Evolutionary conservation across 2,329 filamentous ascomycete genomes (phyloP).

Genomic region (Neonectria coccinea): DNA sequence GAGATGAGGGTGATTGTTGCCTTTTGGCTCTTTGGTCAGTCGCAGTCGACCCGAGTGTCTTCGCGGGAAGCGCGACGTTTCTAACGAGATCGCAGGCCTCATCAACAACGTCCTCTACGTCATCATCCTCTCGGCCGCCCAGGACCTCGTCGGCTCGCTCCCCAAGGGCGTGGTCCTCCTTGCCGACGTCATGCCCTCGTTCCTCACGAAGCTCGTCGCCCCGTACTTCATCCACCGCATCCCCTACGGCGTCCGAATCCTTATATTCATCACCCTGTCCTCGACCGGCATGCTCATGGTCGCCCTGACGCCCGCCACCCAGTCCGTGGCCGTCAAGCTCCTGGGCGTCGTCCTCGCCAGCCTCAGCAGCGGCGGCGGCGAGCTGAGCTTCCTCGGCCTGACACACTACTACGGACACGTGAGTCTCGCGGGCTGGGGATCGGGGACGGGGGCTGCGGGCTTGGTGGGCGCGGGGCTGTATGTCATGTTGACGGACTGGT

Average conservation of each 20-base stretch:
- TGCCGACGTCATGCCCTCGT: slow-evolving; percentile 90
- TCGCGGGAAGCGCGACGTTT: neutral
- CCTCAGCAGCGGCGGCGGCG: slow-evolving; percentile 85
- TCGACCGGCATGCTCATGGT: slow-evolving; percentile 90
- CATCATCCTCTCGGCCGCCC: slow-evolving; percentile 92
- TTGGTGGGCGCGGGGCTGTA: slow-evolving; percentile 90
- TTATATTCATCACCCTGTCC: slow-evolving; percentile 80
- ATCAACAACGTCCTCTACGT: slow-evolving; percentile 99
- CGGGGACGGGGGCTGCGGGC: slow-evolving; percentile 90
- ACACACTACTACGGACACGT: slow-evolving; percentile 93
- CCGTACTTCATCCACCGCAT: slow-evolving; percentile 94
- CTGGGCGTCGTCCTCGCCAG: slow-evolving; percentile 87
- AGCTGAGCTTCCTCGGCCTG: slow-evolving; percentile 89
- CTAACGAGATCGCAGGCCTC: slow-evolving; percentile 48
- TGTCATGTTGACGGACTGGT: slow-evolving; percentile 83
- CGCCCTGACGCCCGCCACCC: slow-evolving; percentile 77
- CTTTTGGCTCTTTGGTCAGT: slow-evolving; percentile 93
- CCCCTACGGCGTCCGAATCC: slow-evolving; percentile 80
- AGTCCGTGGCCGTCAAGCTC: slow-evolving; percentile 79
- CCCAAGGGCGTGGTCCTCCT: slow-evolving; percentile 95
- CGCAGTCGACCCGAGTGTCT: fast-evolving
- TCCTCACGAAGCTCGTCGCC: slow-evolving; percentile 86
- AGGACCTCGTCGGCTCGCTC: slow-evolving; percentile 92
- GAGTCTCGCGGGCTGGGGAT: slow-evolving; percentile 91
- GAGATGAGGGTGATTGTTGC: slow-evolving; percentile 80